Conservation (phyloP, 2,329 filamentous ascomycete species). For the Fusarium sambucinum region DNA sequence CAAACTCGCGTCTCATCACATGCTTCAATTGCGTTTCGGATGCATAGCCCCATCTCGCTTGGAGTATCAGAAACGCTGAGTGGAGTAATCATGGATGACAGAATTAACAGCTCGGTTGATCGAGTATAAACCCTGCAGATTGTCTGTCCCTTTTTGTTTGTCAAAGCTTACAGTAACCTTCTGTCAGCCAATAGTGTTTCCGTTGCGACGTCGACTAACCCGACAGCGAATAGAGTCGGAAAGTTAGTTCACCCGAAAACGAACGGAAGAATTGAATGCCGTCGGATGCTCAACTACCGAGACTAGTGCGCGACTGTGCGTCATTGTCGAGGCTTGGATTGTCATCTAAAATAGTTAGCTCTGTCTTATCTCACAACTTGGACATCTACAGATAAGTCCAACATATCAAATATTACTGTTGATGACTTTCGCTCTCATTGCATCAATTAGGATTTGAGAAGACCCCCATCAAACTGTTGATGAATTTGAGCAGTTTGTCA, state of each 20-base stretch:
- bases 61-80: not conserved
- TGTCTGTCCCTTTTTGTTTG: not conserved
- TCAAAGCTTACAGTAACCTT: not conserved
- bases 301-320: not conserved
- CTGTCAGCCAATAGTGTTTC: not conserved
- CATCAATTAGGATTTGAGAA: too few species aligned
- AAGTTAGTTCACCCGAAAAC: constrained; percentile 1
- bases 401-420: too few species aligned
- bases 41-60: constrained; percentile 15
- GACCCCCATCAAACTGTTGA: too few species aligned
- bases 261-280: constrained; percentile 14
- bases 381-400: too few species aligned
- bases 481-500: too few species aligned
- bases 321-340: constrained; percentile 8
- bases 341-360: too few species aligned
- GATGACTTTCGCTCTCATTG: too few species aligned
- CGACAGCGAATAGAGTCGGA: constrained; percentile 1
- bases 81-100: not conserved
- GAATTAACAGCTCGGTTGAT: not conserved
- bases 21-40: constrained; percentile 33
- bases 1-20: constrained; percentile 14
- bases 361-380: too few species aligned
- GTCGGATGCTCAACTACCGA: constrained; percentile 27
- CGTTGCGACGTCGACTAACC: constrained; percentile 11
- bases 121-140: not conserved